phyloP scores from a whole-genome alignment of 1,139 yeast species.

The Eremothecium gossypii region DNA sequence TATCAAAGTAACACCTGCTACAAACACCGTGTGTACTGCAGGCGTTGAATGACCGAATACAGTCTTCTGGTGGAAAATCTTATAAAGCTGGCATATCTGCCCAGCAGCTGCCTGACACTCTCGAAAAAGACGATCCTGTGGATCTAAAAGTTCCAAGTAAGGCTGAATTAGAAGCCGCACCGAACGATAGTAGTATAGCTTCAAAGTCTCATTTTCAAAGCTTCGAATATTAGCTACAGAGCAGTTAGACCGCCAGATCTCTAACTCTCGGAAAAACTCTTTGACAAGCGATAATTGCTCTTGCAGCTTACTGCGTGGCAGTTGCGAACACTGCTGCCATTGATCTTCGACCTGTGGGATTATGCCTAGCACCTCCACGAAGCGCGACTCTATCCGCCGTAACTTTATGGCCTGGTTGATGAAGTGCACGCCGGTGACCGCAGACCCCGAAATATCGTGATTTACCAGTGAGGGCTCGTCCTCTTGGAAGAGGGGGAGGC shows the following conservation, averaged over 20 bases:
- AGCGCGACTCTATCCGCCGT: constrained; percentile 46
- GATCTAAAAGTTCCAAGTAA: constrained; percentile 45
- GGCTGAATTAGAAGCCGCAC: constrained; percentile 50
- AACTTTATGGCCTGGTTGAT: constrained; percentile 45
- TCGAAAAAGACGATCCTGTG: constrained; percentile 45
- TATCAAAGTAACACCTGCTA: constrained; percentile 52
- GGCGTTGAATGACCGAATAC: constrained; percentile 50
- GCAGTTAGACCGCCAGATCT: constrained; percentile 44
- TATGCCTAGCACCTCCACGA: constrained; percentile 41
- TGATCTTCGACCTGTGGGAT: constrained; percentile 24
- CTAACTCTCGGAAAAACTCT: constrained; percentile 38
- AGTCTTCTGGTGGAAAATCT: constrained; percentile 49
- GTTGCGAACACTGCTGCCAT: background rate
- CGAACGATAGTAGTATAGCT: constrained; percentile 47
- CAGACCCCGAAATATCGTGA: background rate
- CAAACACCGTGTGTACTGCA: constrained; percentile 52
- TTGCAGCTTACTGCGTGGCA: constrained; percentile 17
- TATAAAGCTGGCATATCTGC: constrained; percentile 48
- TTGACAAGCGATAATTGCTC: constrained; percentile 38
- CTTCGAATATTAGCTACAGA: constrained; percentile 26
- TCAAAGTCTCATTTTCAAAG: constrained; percentile 44
- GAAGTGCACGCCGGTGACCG: constrained; percentile 33
- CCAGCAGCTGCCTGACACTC: constrained; percentile 61
- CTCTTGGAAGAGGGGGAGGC: constrained; percentile 39
- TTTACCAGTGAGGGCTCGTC: constrained; percentile 10